Evolutionary conservation across 306 rosid species (phyloP).

Genomic region (Gillenia trifoliata): DNA sequence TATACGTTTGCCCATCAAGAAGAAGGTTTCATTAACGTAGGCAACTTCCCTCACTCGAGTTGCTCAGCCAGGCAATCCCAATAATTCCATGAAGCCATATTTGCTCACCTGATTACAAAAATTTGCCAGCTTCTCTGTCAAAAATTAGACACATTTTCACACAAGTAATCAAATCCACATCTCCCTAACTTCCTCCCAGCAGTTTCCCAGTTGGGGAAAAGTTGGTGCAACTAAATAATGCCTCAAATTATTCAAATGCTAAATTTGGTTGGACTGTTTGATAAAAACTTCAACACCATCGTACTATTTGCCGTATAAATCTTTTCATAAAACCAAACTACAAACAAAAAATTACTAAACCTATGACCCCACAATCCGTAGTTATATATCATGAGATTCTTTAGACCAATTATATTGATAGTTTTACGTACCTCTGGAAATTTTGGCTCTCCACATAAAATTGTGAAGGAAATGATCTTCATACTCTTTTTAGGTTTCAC

Average conservation of each 20-base stretch:
- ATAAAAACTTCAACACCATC: neutral
- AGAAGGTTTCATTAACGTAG: no score
- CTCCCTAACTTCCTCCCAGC: neutral
- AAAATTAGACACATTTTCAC: slow-evolving; percentile 1
- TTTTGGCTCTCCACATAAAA: neutral
- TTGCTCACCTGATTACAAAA: neutral
- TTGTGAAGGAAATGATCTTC: no score
- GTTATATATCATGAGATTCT: neutral
- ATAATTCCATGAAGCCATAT: neutral
- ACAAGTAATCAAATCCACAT: neutral
- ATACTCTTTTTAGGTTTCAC: no score
- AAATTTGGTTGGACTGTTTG: neutral
- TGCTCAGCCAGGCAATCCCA: neutral
- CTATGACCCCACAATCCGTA: slow-evolving; percentile 10
- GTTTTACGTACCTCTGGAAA: neutral
- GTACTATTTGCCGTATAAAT: neutral
- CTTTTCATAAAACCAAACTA: neutral
- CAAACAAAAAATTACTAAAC: slow-evolving; percentile 10
- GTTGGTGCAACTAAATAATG: neutral
- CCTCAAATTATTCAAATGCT: slow-evolving; percentile 3
- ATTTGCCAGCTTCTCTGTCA: neutral
- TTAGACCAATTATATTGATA: neutral
- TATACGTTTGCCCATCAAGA: no score
- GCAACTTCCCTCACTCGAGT: neutral
- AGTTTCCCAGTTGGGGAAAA: neutral